phyloP scores from a whole-genome alignment of 2,329 filamentous ascomycete species.

The Stagonosporopsis cucurbitacearum region DNA sequence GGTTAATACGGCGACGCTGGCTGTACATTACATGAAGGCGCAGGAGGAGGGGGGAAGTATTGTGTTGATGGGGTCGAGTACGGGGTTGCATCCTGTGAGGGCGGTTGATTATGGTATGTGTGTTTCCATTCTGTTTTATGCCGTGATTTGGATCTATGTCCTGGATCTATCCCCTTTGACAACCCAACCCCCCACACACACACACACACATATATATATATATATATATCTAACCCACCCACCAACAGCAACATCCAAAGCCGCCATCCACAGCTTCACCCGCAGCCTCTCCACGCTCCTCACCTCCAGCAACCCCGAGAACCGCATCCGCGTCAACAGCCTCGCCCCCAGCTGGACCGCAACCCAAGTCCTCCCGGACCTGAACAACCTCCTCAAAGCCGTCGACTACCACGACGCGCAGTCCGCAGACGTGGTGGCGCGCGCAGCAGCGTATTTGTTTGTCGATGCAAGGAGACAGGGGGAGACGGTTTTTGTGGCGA shows the following conservation, averaged over 20 bases:
- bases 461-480: conserved; percentile 57
- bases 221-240: too few species aligned
- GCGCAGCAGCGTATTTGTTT: conserved; percentile 59
- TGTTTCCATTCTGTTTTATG: too few species aligned
- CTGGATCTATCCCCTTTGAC: too few species aligned
- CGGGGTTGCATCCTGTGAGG: conserved; percentile 59
- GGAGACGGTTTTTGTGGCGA: conserved; percentile 59
- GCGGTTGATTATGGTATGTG: conserved; percentile 60
- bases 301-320: conserved; percentile 40
- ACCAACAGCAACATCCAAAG: conserved; percentile 57
- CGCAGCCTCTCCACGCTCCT: conserved; percentile 55
- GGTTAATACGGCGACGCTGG: conserved; percentile 59
- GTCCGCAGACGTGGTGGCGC: conserved; percentile 56
- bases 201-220: too few species aligned
- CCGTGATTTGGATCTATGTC: too few species aligned
- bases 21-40: conserved; percentile 58
- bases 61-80: conserved; percentile 61
- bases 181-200: too few species aligned
- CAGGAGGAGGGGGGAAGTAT: conserved; percentile 59
- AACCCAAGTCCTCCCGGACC: conserved; percentile 56
- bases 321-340: conserved; percentile 64
- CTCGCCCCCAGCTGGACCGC: conserved; percentile 64
- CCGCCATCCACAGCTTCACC: conserved; percentile 62
- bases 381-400: conserved; percentile 51
- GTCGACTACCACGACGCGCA: conserved; percentile 48